Base-by-base conservation (phyloP, 75 land plant genomes). In the Adiantum capillusveneris region DNA sequence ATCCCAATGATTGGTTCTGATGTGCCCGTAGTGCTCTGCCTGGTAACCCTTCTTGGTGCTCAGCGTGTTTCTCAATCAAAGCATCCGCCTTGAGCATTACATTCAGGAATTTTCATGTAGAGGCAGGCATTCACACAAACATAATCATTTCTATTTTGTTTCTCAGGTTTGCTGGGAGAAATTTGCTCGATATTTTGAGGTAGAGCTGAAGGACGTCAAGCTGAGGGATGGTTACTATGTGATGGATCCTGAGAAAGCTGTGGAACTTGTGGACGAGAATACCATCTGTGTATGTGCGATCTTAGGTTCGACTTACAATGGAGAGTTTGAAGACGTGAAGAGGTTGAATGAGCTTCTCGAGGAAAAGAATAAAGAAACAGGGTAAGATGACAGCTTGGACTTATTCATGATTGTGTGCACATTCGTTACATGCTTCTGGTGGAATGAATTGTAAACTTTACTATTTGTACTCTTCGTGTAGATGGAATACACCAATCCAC, bases 151-250 rank as follows among this genome's bases (percentile, higher is more conserved):
- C n/a, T n/a, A n/a, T n/a, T n/a, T n/a, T n/a, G n/a, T n/a, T n/a
- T 34, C 9, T 34, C 67, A 82, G 85, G 85, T 83, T 31, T 75
- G 79, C 55, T 83, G 85, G 85, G 85, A 83, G 60, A 83, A 83
- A 55, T 83, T 83, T 53, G 76, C 84, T 1, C 64, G 76, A 22
- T 81, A 83, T 36, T 83, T 83, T 54, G 86, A 83, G 44, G 86
- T 83, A 27, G 86, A 83, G 43, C 34, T 83, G 17, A 81, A 73
- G 74, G 77, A 72, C 13, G 80, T 80, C 62, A 76, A 80, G 45
- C 71, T 83, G 66, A 54, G 65, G 17, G 66, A 80, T 20, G 86
- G 65, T 11, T 83, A 59, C 58, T 83, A 83, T 34, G 77, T 83
- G 17, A 80, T 83, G 86, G 77, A 83, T 44, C 86, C 86, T 39